A percentile compares a stretch with the other conserved stretches of the same genome.
Evolutionary conservation across 1,139 yeast species (phyloP).

Genomic region (Diutina scorzettiae): DNA sequence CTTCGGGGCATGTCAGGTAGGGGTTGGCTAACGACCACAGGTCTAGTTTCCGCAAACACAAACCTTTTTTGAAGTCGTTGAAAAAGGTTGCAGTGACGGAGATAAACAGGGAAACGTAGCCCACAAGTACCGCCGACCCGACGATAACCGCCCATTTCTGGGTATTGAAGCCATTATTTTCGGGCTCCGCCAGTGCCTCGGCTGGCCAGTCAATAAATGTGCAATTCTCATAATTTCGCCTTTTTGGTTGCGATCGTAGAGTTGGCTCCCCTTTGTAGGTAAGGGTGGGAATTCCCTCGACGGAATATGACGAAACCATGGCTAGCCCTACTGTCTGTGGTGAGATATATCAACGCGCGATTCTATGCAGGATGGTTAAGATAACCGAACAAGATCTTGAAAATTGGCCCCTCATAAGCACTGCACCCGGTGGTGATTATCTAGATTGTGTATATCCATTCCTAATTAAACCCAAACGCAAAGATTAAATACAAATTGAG

Average conservation of each 20-base stretch:
- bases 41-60: slow-evolving; percentile 26
- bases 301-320: neutral
- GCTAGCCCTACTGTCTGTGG: too few species aligned
- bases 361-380: too few species aligned
- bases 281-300: slow-evolving; percentile 3
- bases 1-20: slow-evolving; percentile 33
- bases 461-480: slow-evolving; percentile 6
- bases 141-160: slow-evolving; percentile 50
- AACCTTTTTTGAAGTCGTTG: slow-evolving; percentile 44
- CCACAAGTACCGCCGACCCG: slow-evolving; percentile 42
- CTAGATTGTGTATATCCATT: too few species aligned
- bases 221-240: neutral
- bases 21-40: slow-evolving; percentile 34
- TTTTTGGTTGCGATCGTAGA: neutral
- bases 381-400: too few species aligned
- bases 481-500: slow-evolving; percentile 38
- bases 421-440: too few species aligned
- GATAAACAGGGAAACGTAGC: slow-evolving; percentile 45
- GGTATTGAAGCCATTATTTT: neutral
- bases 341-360: too few species aligned
- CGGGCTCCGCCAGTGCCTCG: neutral
- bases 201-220: slow-evolving; percentile 2
- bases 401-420: too few species aligned
- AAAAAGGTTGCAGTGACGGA: slow-evolving; percentile 55
- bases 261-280: neutral